These are phyloP conservation scores for Gigaspora rosea DNA, from an alignment of 192 early-diverging fungal species.

Conservation along the genomic window DNA sequence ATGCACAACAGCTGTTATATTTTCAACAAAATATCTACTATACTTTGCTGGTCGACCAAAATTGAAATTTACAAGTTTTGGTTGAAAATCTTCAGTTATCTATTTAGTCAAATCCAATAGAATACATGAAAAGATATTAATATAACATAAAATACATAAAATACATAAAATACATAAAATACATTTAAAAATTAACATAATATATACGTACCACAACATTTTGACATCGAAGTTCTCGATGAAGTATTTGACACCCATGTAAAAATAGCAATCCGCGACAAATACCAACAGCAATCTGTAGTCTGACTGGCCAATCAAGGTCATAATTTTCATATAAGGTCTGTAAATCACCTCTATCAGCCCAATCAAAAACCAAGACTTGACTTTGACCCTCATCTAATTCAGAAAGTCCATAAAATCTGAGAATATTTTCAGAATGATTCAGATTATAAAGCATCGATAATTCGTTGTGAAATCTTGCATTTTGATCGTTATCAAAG, in stretches of 20 bases:
- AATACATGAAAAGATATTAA: not conserved
- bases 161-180: not conserved
- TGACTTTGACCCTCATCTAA: conserved; percentile 10
- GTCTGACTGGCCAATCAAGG: not conserved
- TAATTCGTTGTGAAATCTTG: conserved; percentile 13
- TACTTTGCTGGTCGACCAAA: conserved; percentile 9
- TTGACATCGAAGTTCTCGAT: conserved; percentile 25
- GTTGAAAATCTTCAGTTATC: conserved; percentile 6
- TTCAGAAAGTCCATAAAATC: conserved; percentile 14
- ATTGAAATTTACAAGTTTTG: conserved; percentile 24
- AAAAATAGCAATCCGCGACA: conserved; percentile 17
- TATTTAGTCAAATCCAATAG: not conserved
- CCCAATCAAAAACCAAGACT: conserved; percentile 26
- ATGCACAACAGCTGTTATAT: conserved; percentile 9
- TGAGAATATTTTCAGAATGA: conserved; percentile 13
- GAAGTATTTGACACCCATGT: conserved; percentile 3
- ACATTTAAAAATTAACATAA: not conserved
- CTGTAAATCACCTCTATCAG: conserved; percentile 9
- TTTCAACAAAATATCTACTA: conserved; percentile 13
- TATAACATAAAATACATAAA: not conserved
- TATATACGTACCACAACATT: conserved; percentile 13
- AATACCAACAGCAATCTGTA: conserved; percentile 5
- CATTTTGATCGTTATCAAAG: conserved; percentile 7
- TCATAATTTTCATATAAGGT: conserved; percentile 7
- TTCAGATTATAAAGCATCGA: conserved; percentile 3